Evolutionary conservation across 768 basidiomycete species (phyloP).

Genomic region (Asterophora lycoperdoides): DNA sequence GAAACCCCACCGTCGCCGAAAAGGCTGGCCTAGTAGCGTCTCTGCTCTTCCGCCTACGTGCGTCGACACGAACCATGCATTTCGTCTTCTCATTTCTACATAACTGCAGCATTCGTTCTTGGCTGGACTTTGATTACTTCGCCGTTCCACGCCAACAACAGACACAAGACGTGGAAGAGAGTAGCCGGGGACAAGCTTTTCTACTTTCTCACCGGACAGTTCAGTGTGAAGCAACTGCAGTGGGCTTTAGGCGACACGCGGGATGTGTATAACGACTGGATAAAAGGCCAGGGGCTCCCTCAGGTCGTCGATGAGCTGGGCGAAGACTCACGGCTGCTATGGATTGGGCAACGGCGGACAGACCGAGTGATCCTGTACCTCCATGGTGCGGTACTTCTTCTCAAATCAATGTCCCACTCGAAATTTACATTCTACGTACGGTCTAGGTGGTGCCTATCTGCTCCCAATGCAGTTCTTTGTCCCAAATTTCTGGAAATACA

Average conservation of each 20-base stretch:
- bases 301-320: slow-evolving; percentile 25
- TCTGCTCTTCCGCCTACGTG: slow-evolving; percentile 12
- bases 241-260: slow-evolving; percentile 19
- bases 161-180: slow-evolving; percentile 21
- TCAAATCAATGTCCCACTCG: not conserved
- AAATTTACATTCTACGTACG: not conserved
- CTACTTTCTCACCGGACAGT: slow-evolving; percentile 6
- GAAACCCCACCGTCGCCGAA: slow-evolving; percentile 11
- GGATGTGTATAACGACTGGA: slow-evolving; percentile 20
- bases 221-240: slow-evolving; percentile 24
- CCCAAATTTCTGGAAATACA: slow-evolving; percentile 22
- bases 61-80: not conserved
- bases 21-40: slow-evolving; percentile 6
- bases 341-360: slow-evolving; percentile 29
- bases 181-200: slow-evolving; percentile 17
- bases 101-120: slow-evolving; percentile 15
- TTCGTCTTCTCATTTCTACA: not conserved
- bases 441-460: slow-evolving; percentile 26
- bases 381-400: slow-evolving; percentile 23
- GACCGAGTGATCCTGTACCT: slow-evolving; percentile 30
- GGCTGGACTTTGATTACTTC: slow-evolving; percentile 21
- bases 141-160: slow-evolving; percentile 20
- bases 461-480: slow-evolving; percentile 19
- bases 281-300: slow-evolving; percentile 19
- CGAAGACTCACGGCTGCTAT: slow-evolving; percentile 25